These are phyloP conservation scores for Tripterygium wilfordii DNA, from an alignment of 177 flowering plant genomes.

Conservation along the genomic window DNA sequence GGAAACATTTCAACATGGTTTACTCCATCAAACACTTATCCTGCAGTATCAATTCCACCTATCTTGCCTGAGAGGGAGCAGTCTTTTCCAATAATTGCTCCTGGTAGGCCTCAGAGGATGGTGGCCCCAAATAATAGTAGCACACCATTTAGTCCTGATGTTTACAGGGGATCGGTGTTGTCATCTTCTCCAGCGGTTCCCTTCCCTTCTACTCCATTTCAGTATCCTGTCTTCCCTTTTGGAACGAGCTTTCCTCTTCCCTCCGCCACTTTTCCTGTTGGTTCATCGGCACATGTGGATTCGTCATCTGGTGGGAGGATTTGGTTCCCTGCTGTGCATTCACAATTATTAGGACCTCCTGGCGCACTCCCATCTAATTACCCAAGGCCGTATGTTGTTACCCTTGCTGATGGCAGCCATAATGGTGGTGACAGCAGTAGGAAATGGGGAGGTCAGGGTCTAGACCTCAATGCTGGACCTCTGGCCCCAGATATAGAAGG, in stretches of 20 bases:
- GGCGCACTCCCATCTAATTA: slow-evolving; percentile 48
- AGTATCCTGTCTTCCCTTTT: slow-evolving; percentile 68
- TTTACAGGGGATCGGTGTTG: slow-evolving; percentile 67
- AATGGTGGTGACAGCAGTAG: slow-evolving; percentile 40
- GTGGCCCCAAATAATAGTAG: slow-evolving; percentile 43
- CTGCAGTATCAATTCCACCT: slow-evolving; percentile 52
- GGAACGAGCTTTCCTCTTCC: slow-evolving; percentile 64
- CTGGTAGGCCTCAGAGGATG: slow-evolving; percentile 54
- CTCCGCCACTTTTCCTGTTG: slow-evolving; percentile 48
- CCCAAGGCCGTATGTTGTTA: slow-evolving; percentile 61
- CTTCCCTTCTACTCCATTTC: slow-evolving; percentile 50
- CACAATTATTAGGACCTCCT: slow-evolving; percentile 61
- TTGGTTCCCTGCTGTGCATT: slow-evolving; percentile 47
- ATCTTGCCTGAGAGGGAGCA: slow-evolving; percentile 60
- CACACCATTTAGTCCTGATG: slow-evolving; percentile 50
- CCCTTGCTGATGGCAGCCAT: slow-evolving; percentile 42
- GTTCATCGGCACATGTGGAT: slow-evolving; percentile 50
- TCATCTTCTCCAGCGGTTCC: slow-evolving; percentile 78
- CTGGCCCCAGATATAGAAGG: slow-evolving; percentile 59
- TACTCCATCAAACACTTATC: slow-evolving; percentile 49
- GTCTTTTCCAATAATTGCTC: slow-evolving; percentile 37
- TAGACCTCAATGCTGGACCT: slow-evolving; percentile 89
- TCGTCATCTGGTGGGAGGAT: slow-evolving; percentile 57
- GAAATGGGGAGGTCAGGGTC: slow-evolving; percentile 63
- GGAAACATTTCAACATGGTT: slow-evolving; percentile 68